Base-by-base conservation (phyloP, 2,329 filamentous ascomycete genomes). In the Penicillium fuscoglaucum region DNA sequence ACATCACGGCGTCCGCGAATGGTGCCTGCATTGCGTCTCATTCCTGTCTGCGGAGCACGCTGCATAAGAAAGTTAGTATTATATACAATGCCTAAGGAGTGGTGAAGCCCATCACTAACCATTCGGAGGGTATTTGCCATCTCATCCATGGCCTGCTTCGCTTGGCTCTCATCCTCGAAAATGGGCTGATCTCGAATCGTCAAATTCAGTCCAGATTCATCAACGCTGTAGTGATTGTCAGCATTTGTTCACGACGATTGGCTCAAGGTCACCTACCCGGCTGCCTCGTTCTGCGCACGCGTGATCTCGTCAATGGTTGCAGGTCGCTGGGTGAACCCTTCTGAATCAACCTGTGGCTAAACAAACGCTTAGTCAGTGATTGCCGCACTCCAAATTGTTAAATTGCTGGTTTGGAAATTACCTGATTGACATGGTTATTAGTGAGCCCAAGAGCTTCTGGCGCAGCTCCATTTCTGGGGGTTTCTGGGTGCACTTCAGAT, bases 1-100 rank as follows among this genome's bases (percentile, higher is more conserved):
- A 96, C 91, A 72, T 98, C 93, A 71, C 95, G 85, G 60, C 95
- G 89, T 52, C 95, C 95, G 65, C 95, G 86, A 17, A 96, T 80
- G 15, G 92, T 97, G 46, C 90, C 89, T 15, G 84, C 79, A 68
- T 87, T 89, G 28, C 89, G 85, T 57, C 84, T 84, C 21, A 91
- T 86, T 9, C 77, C 77, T 39, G 76, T 73, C 39, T 77, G 76
- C 57, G 78, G 78, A 41, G 79, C 79, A 70, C 79, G 78, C 70
- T 78, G 58, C 35, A 57, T 35, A 19, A 39, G 2, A 57, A 74
- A 72, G 66, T 54, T n/a, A 58, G 31, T 33, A 35, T 33, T 17
- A 7, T 45, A n/a, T 15, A 17, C 40, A 12, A 28, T 45, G n/a
- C 13, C 8, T 51, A 37, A 37, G 26, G 15, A 55, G 37, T 24